Evolutionary conservation across 192 early-diverging fungal species (phyloP).

Genomic region (Linnemannia schmuckeri): DNA sequence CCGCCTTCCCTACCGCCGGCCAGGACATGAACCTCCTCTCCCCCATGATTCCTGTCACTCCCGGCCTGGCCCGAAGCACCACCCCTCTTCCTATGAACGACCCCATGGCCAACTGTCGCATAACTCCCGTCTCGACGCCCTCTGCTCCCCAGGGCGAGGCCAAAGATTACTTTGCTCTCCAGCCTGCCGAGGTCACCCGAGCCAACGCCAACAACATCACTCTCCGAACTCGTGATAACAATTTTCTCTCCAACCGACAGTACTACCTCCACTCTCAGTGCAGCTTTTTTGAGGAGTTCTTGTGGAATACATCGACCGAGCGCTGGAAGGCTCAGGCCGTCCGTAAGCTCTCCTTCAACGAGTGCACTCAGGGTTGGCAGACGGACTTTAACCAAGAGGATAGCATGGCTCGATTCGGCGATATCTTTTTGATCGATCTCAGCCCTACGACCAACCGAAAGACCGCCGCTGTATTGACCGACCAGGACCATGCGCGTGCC

Average conservation of each 20-base stretch:
- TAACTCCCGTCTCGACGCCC: conserved; percentile 24
- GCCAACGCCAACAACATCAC: conserved; percentile 58
- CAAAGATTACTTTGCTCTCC: conserved; percentile 45
- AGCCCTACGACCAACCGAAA: conserved; percentile 43
- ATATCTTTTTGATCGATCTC: conserved; percentile 51
- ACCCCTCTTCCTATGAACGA: conserved; percentile 23
- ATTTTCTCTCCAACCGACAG: conserved; percentile 51
- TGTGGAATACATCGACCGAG: conserved; percentile 46
- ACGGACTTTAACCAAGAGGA: conserved; percentile 23
- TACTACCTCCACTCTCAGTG: conserved; percentile 54
- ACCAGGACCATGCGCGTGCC: conserved; percentile 37
- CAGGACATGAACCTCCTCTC: conserved; percentile 23
- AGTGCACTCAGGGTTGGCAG: conserved; percentile 41
- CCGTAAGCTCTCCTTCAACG: conserved; percentile 29
- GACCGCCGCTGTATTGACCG: conserved; percentile 19
- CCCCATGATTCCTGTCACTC: conserved; percentile 44
- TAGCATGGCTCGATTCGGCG: conserved; percentile 34
- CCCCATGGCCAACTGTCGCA: background rate
- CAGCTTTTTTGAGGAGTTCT: conserved; percentile 50
- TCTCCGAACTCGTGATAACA: conserved; percentile 44
- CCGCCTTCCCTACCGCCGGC: conserved; percentile 28
- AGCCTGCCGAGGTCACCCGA: conserved; percentile 45
- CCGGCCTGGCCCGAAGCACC: conserved; percentile 48
- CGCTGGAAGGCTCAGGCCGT: conserved; percentile 34
- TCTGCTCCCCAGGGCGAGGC: conserved; percentile 13